Evolutionary conservation across 1,284 basidiomycete genomes (phyloP).

Genomic region (Ceratobasidium sp.): DNA sequence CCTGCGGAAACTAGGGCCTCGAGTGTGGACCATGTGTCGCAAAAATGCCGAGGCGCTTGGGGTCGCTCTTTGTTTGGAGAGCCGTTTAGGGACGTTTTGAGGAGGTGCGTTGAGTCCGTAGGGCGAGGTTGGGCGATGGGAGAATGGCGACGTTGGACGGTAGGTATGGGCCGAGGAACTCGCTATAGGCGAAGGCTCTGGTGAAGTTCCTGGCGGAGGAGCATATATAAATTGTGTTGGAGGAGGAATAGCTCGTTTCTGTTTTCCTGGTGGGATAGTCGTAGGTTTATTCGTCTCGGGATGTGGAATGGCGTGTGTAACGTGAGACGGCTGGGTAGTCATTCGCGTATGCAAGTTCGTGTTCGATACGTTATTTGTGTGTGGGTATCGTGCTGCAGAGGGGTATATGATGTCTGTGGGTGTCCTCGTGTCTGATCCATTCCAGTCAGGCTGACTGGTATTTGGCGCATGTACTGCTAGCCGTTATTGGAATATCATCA

Average conservation of each 20-base stretch:
- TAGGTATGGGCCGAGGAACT: background rate
- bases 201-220: background rate
- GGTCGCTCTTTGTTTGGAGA: conserved; percentile 6
- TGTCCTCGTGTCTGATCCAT: no score
- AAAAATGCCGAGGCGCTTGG: conserved; percentile 9
- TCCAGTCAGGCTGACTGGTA: no score
- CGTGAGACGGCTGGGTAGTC: background rate
- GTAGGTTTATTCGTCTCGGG: background rate
- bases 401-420: background rate
- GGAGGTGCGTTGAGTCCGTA: background rate
- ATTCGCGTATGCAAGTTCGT: background rate
- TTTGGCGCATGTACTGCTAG: no score
- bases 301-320: background rate
- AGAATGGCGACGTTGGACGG: background rate
- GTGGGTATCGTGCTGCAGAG: background rate
- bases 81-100: background rate
- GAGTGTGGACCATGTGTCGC: conserved; percentile 21
- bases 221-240: conserved; percentile 14
- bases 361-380: background rate
- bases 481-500: background rate
- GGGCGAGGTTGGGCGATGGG: background rate
- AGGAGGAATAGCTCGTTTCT: background rate
- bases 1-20: conserved; percentile 5
- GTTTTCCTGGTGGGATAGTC: background rate
- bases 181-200: background rate